A percentile compares a stretch with the other conserved stretches of the same genome.
Evolutionary conservation across 495 filamentous ascomycete genomes (phyloP).

Genomic region (Neurospora tetraspora): DNA sequence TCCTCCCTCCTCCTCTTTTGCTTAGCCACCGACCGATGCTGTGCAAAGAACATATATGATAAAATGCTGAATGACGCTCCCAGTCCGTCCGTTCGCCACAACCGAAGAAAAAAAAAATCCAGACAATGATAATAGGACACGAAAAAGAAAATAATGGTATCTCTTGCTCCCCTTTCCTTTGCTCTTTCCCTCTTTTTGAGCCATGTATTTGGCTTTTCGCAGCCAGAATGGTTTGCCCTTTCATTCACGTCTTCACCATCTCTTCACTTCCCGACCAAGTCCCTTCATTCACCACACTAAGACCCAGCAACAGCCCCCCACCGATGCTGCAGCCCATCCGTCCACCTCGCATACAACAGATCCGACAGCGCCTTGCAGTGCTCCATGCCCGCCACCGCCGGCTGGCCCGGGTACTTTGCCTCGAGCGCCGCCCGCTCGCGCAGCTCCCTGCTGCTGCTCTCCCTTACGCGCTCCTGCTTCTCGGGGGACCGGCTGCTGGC

Average conservation of each 20-base stretch:
- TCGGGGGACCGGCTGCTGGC: slow-evolving; percentile 6
- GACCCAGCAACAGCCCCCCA: slow-evolving; percentile 42
- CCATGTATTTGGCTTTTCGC: neutral
- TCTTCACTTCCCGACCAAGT: neutral
- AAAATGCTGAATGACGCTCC: slow-evolving; percentile 1
- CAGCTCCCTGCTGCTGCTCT: slow-evolving; percentile 20
- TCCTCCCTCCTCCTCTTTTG: neutral
- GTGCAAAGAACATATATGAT: neutral
- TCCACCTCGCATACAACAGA: slow-evolving; percentile 83
- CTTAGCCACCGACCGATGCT: neutral
- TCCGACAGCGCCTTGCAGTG: slow-evolving; percentile 83
- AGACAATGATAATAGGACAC: neutral
- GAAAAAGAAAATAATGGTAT: neutral
- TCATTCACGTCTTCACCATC: neutral
- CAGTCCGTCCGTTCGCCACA: neutral
- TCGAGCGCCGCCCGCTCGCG: slow-evolving; percentile 38
- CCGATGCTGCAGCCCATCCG: slow-evolving; percentile 67
- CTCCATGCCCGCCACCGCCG: slow-evolving; percentile 66
- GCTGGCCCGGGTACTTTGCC: slow-evolving; percentile 38
- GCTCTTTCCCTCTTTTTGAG: neutral
- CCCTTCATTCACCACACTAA: neutral
- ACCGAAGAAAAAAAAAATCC: neutral
- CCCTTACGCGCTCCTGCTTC: slow-evolving; percentile 4
- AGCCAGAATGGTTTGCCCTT: neutral
- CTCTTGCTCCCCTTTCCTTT: neutral